These are phyloP conservation scores for Inonotus obliquus DNA, from an alignment of 1,284 basidiomycete genomes.

Conservation along the genomic window DNA sequence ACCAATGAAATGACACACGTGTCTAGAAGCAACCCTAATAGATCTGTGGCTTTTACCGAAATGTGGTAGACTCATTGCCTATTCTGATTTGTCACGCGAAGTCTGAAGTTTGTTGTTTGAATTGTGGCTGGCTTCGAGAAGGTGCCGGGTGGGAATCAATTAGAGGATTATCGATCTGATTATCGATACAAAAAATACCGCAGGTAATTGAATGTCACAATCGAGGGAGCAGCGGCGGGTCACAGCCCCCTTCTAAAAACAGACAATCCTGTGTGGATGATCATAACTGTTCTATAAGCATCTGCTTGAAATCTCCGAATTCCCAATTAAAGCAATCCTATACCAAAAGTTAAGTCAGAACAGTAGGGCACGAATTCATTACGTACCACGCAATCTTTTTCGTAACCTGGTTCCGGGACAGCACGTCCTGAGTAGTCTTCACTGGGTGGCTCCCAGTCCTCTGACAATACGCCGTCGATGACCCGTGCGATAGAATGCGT, in stretches of 20 bases:
- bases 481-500: constrained; percentile 77
- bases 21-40: too few relatives aligned
- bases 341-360: not conserved
- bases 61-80: too few relatives aligned
- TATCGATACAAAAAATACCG: too few relatives aligned
- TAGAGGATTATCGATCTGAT: too few relatives aligned
- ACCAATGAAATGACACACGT: not conserved
- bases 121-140: not conserved
- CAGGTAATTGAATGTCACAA: too few relatives aligned
- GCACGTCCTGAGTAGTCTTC: constrained; percentile 24
- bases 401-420: constrained; percentile 31
- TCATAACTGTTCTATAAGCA: not conserved
- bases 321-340: constrained; percentile 71
- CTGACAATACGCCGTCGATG: constrained; percentile 66
- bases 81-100: too few relatives aligned
- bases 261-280: not conserved
- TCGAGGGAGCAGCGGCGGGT: too few relatives aligned
- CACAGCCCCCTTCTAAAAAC: too few relatives aligned
- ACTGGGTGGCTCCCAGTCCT: constrained; percentile 57
- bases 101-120: too few relatives aligned
- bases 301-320: constrained; percentile 41
- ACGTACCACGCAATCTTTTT: constrained; percentile 45
- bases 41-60: too few relatives aligned
- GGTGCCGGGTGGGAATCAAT: too few relatives aligned
- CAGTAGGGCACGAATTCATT: not conserved